A percentile compares a stretch with the other conserved stretches of the same genome.
Evolutionary conservation across 192 early-diverging fungal species (phyloP).

Genomic region (Umbelopsis ramanniana): DNA sequence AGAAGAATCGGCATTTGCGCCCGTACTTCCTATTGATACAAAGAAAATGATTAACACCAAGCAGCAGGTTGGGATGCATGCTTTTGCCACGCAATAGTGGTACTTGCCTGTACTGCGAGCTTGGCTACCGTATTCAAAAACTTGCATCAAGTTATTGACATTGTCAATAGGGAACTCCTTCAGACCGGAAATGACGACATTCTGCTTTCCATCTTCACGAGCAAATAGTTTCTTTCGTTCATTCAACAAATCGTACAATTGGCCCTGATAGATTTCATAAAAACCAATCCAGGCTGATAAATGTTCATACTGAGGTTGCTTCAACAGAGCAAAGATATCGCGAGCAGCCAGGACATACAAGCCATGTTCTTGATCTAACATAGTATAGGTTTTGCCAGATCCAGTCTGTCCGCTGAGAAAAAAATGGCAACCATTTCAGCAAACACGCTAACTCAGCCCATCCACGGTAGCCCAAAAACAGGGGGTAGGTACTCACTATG

Average conservation of each 20-base stretch:
- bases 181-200: slow-evolving; percentile 89
- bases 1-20: slow-evolving; percentile 96
- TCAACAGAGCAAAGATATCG: slow-evolving; percentile 85
- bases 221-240: slow-evolving; percentile 90
- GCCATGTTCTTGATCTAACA: slow-evolving; percentile 88
- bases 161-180: slow-evolving; percentile 86
- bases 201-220: slow-evolving; percentile 95
- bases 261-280: slow-evolving; percentile 98
- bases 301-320: slow-evolving; percentile 73
- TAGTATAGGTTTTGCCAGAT: slow-evolving; percentile 94
- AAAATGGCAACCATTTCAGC: not conserved
- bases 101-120: slow-evolving; percentile 85
- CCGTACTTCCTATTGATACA: slow-evolving; percentile 72
- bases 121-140: slow-evolving; percentile 92
- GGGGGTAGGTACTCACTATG: slow-evolving; percentile 67
- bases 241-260: slow-evolving; percentile 94
- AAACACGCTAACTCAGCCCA: not conserved
- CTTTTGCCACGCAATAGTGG: not conserved
- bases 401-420: slow-evolving; percentile 75
- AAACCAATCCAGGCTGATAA: slow-evolving; percentile 87
- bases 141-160: slow-evolving; percentile 86
- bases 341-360: slow-evolving; percentile 92
- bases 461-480: no score
- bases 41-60: not conserved
- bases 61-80: not conserved